Conservation (phyloP, 805 yeast species). For the Sugiyamaella lignohabitans region DNA sequence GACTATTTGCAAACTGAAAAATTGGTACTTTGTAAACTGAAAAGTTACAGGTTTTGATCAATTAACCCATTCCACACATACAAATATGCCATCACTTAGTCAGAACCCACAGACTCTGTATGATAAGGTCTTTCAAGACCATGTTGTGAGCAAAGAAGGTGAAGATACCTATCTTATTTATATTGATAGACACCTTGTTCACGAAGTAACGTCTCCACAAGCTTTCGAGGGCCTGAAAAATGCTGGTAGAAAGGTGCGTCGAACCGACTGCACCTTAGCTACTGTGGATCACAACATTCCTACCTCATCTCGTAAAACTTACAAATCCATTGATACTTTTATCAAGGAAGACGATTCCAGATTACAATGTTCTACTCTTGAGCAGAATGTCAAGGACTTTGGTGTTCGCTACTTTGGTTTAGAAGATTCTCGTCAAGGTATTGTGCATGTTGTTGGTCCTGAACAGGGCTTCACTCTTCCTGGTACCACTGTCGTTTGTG, state of each 20-base stretch:
- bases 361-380: slow-evolving; percentile 86
- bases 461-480: slow-evolving; percentile 98
- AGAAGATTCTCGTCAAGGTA: slow-evolving; percentile 93
- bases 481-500: slow-evolving; percentile 98
- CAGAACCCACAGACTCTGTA: slow-evolving; percentile 52
- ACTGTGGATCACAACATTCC: slow-evolving; percentile 98
- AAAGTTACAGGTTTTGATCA: too few relatives aligned
- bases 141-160: slow-evolving; percentile 86
- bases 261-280: slow-evolving; percentile 86
- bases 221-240: slow-evolving; percentile 92
- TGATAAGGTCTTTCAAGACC: slow-evolving; percentile 95
- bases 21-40: too few relatives aligned
- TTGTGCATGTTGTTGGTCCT: slow-evolving; percentile 97
- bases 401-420: slow-evolving; percentile 90
- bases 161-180: slow-evolving; percentile 74
- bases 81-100: slow-evolving; percentile 11
- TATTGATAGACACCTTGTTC: slow-evolving; percentile 95
- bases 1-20: too few relatives aligned
- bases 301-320: slow-evolving; percentile 74
- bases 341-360: slow-evolving; percentile 88
- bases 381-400: slow-evolving; percentile 85
- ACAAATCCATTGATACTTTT: slow-evolving; percentile 67
- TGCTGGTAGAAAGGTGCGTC: slow-evolving; percentile 84
- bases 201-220: slow-evolving; percentile 98
- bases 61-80: too few relatives aligned